phyloP scores from a whole-genome alignment of 2,329 filamentous ascomycete genomes.

The Dichotomopilus funicola region DNA sequence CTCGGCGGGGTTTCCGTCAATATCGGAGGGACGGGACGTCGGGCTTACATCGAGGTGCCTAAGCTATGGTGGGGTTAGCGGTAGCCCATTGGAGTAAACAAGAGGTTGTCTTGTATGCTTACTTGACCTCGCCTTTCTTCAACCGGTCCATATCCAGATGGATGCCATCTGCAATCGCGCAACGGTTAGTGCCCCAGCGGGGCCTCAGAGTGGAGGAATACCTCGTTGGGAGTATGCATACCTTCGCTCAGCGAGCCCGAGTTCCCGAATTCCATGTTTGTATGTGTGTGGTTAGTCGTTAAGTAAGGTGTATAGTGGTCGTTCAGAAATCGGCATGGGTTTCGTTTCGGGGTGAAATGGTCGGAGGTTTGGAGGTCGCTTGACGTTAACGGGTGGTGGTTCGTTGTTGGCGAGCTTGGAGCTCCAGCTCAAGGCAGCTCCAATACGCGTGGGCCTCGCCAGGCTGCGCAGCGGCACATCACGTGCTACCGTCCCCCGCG shows the following conservation, averaged over 20 bases:
- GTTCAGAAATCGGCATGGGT: background rate
- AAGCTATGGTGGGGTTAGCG: slow-evolving; percentile 52
- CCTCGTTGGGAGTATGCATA: slow-evolving; percentile 28
- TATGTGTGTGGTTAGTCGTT: slow-evolving; percentile 2
- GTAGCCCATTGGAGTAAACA: background rate
- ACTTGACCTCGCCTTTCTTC: slow-evolving; percentile 99
- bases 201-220: slow-evolving; percentile 6
- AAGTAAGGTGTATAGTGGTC: slow-evolving; percentile 22
- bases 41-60: slow-evolving; percentile 84
- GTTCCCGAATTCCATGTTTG: slow-evolving; percentile 56
- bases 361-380: slow-evolving; percentile 1
- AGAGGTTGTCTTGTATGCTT: slow-evolving; percentile 34
- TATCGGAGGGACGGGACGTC: slow-evolving; percentile 16
- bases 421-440: slow-evolving; percentile 27
- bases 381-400: background rate
- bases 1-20: background rate
- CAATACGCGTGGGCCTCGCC: slow-evolving; percentile 19
- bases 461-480: slow-evolving; percentile 15
- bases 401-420: slow-evolving; percentile 17
- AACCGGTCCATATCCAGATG: slow-evolving; percentile 98
- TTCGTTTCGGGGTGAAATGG: background rate
- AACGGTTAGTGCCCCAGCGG: slow-evolving; percentile 21
- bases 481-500: slow-evolving; percentile 18
- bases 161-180: slow-evolving; percentile 71
- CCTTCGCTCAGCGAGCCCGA: slow-evolving; percentile 59